Percentiles rank a stretch among this genome's conserved stretches.
These are phyloP conservation scores for Carex cristatella DNA, from an alignment of 176 grass and related monocot genomes.

Conservation along the genomic window DNA sequence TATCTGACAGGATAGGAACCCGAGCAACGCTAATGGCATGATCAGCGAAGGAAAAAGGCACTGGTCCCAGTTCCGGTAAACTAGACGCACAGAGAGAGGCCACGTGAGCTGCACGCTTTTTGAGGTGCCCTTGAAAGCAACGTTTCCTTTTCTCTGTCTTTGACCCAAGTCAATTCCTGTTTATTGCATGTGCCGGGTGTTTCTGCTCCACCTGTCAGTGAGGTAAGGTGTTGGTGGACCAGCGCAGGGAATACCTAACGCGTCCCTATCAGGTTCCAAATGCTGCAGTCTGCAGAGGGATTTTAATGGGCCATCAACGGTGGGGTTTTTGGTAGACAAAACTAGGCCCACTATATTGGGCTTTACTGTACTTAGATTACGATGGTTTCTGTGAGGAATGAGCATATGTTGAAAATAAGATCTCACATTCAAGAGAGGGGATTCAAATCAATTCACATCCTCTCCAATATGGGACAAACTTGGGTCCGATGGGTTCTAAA, in stretches of 20 bases:
- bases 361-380: not conserved
- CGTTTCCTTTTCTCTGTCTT: slow-evolving; percentile 16
- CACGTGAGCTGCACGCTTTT: slow-evolving; percentile 8
- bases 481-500: too few relatives aligned
- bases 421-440: not conserved
- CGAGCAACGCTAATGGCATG: not conserved
- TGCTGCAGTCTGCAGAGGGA: not conserved
- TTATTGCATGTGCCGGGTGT: not conserved
- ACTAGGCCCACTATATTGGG: slow-evolving; percentile 11
- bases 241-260: not conserved
- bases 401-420: not conserved
- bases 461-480: too few relatives aligned
- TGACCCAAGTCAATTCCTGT: not conserved
- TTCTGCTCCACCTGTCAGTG: not conserved
- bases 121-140: slow-evolving; percentile 17
- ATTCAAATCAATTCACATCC: too few relatives aligned
- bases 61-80: not conserved
- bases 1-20: not conserved
- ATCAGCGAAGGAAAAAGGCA: not conserved
- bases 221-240: not conserved
- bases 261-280: not conserved
- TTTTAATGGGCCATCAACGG: slow-evolving; percentile 5
- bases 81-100: not conserved
- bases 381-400: not conserved
- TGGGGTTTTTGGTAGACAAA: slow-evolving; percentile 1